Conservation (phyloP, 768 basidiomycete species). For the Roridomyces roridus region DNA sequence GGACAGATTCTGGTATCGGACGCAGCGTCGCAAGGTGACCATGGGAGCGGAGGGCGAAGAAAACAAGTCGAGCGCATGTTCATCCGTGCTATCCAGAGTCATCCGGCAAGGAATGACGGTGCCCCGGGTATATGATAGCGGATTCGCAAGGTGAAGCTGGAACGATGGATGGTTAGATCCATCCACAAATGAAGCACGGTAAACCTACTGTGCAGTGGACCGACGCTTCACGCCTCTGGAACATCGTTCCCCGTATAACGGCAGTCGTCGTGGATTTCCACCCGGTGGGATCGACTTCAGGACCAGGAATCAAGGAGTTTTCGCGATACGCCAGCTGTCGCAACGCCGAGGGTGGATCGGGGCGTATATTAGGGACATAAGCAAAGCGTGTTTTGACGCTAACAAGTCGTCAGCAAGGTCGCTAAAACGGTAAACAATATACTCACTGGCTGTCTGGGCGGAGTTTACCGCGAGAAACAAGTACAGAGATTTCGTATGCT, state of each 20-base stretch:
- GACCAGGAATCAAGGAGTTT: constrained; percentile 17
- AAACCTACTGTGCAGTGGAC: constrained; percentile 48
- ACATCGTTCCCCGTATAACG: constrained; percentile 46
- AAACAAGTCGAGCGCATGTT: constrained; percentile 47
- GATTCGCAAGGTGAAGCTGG: constrained; percentile 53
- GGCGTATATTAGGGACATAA: constrained; percentile 35
- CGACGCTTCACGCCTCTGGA: constrained; percentile 44
- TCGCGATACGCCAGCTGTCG: constrained; percentile 27
- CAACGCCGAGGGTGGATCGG: constrained; percentile 21
- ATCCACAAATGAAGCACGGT: not conserved
- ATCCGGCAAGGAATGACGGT: constrained; percentile 54
- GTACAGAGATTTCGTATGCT: constrained; percentile 55
- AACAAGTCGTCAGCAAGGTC: not conserved
- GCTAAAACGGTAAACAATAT: not conserved
- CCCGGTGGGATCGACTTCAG: constrained; percentile 48
- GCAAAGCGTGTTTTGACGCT: constrained; percentile 59
- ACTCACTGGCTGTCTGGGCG: constrained; percentile 54
- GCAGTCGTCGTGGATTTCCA: constrained; percentile 54
- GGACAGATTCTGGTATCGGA: constrained; percentile 38
- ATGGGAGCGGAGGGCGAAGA: constrained; percentile 45
- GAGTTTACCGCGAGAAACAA: constrained; percentile 54
- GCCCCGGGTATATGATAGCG: constrained; percentile 58
- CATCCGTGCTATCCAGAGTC: constrained; percentile 46
- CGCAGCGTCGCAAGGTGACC: constrained; percentile 34
- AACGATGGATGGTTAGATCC: not conserved